phyloP scores from a whole-genome alignment of 176 grass and related monocot genomes.

The Ananas comosus region DNA sequence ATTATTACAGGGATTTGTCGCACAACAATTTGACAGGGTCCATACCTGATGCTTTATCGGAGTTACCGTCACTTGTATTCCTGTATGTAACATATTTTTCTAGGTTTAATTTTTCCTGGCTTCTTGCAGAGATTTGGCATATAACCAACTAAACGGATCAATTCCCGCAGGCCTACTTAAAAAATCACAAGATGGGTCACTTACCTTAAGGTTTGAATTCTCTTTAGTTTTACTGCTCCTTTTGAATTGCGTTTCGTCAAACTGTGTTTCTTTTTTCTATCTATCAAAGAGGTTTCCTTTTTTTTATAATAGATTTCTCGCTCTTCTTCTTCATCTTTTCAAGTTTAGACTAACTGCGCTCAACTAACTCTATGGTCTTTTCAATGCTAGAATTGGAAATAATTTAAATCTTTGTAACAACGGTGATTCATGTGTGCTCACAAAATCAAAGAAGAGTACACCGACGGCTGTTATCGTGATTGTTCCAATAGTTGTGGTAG shows the following conservation, averaged over 20 bases:
- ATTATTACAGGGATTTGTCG: constrained; percentile 15
- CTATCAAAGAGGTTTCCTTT: not conserved
- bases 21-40: constrained; percentile 16
- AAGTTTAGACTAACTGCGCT: not conserved
- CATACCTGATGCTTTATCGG: constrained; percentile 8
- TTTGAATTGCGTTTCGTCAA: not conserved
- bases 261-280: not conserved
- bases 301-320: not conserved
- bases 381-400: constrained; percentile 6
- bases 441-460: constrained; percentile 18
- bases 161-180: constrained; percentile 25
- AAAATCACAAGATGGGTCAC: constrained; percentile 19
- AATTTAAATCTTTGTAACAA: constrained; percentile 25
- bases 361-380: not conserved
- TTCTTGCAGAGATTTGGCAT: constrained; percentile 32
- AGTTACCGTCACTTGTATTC: constrained; percentile 5
- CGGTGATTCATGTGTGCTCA: constrained; percentile 5
- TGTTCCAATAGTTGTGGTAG: constrained; percentile 10
- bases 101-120: not conserved
- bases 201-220: constrained; percentile 23
- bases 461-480: constrained; percentile 10
- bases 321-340: not conserved
- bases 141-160: constrained; percentile 29
- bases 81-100: not conserved
- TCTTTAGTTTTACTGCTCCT: not conserved